These are phyloP conservation scores for Diddensiella transvaalensis DNA, from an alignment of 805 yeast species.

Conservation along the genomic window DNA sequence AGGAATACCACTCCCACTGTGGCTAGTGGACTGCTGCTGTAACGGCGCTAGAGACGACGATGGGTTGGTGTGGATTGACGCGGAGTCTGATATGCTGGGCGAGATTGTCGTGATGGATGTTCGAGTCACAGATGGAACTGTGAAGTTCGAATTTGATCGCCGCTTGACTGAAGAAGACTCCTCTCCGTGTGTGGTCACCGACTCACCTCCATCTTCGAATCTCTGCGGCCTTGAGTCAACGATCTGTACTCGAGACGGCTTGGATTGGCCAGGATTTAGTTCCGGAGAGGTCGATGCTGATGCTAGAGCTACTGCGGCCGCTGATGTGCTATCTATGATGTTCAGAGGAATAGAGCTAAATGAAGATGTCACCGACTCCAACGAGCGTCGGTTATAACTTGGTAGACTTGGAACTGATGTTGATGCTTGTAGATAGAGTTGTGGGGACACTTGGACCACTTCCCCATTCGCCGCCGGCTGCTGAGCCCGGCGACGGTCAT, in stretches of 20 bases:
- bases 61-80: slow-evolving; percentile 20
- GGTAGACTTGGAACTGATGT: slow-evolving; percentile 5
- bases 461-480: no score
- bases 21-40: slow-evolving; percentile 12
- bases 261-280: neutral
- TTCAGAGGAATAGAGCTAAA: neutral
- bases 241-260: slow-evolving; percentile 21
- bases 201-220: slow-evolving; percentile 16
- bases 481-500: no score
- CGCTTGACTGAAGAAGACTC: slow-evolving; percentile 16
- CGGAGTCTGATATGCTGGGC: slow-evolving; percentile 22
- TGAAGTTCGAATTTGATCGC: slow-evolving; percentile 26
- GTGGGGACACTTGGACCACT: no score
- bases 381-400: neutral
- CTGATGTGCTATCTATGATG: neutral
- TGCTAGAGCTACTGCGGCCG: neutral
- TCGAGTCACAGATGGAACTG: slow-evolving; percentile 27
- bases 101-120: slow-evolving; percentile 26
- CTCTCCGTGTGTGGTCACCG: slow-evolving; percentile 6
- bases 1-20: neutral
- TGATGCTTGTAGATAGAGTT: neutral
- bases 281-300: neutral
- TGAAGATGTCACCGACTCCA: neutral
- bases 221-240: slow-evolving; percentile 15
- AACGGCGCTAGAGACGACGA: slow-evolving; percentile 16